Conservation (phyloP, 495 filamentous ascomycete species). For the Xylaria acuta region DNA sequence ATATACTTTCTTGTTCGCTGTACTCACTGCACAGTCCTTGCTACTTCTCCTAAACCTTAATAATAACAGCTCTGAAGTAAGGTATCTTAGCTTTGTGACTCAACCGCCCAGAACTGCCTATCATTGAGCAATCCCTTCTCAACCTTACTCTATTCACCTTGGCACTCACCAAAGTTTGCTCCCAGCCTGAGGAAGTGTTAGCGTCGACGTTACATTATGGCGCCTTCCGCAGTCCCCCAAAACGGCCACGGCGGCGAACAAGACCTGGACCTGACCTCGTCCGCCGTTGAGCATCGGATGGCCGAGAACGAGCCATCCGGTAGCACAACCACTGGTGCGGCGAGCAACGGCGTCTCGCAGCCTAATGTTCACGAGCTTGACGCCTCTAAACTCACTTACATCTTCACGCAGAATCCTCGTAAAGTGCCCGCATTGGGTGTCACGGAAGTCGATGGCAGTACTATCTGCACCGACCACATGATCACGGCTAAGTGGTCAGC, state of each 20-base stretch:
- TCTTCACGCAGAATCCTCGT: slow-evolving; percentile 68
- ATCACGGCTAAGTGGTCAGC: slow-evolving; percentile 75
- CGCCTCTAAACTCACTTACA: slow-evolving; percentile 74
- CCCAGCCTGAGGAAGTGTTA: slow-evolving; percentile 21
- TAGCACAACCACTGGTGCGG: slow-evolving; percentile 27
- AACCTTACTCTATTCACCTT: neutral
- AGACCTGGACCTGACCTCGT: slow-evolving; percentile 49
- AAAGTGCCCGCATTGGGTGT: slow-evolving; percentile 67
- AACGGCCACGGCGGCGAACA: slow-evolving; percentile 39
- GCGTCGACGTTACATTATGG: slow-evolving; percentile 36
- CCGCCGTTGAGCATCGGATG: slow-evolving; percentile 50
- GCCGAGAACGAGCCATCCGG: slow-evolving; percentile 38
- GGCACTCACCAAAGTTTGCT: neutral
- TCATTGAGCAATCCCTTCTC: neutral
- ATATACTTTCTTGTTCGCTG: slow-evolving; percentile 1
- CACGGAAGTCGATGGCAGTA: slow-evolving; percentile 48
- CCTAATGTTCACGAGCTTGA: slow-evolving; percentile 59
- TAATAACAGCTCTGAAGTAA: neutral
- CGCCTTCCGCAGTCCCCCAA: slow-evolving; percentile 36
- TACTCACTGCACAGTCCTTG: neutral
- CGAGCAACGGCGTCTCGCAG: slow-evolving; percentile 36
- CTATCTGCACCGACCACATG: slow-evolving; percentile 90
- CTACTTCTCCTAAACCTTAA: neutral
- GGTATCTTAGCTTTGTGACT: neutral
- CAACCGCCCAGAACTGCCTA: neutral